Percentiles rank a stretch among this genome's conserved stretches.
Conservation (phyloP, 2,329 filamentous ascomycete genomes). For the Lomentospora prolificans region DNA sequence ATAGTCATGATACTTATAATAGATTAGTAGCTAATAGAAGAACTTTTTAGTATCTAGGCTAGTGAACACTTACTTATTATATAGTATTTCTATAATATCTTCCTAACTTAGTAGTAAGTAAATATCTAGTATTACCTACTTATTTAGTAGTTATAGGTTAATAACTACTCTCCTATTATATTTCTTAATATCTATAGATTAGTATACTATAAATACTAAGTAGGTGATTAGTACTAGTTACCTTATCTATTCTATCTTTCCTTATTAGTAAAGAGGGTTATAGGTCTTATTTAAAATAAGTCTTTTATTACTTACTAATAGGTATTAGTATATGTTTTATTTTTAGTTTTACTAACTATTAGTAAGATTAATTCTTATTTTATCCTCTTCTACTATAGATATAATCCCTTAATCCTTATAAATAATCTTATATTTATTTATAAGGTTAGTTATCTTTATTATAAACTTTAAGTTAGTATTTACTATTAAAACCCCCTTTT, state of each 20-base stretch:
- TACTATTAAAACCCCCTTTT: too few species aligned
- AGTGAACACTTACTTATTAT: background rate
- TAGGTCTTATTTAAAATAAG: too few species aligned
- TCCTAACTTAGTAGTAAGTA: background rate
- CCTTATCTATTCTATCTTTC: too few species aligned
- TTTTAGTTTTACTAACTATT: too few species aligned
- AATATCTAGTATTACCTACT: background rate
- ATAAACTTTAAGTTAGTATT: too few species aligned
- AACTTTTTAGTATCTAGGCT: background rate
- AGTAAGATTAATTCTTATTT: too few species aligned
- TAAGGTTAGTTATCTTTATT: background rate
- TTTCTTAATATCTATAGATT: background rate
- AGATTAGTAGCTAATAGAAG: background rate
- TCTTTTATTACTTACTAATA: too few species aligned
- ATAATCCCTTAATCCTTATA: too few species aligned
- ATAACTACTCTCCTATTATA: background rate
- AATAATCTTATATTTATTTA: background rate
- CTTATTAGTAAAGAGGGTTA: too few species aligned
- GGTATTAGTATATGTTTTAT: too few species aligned
- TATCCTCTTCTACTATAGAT: too few species aligned
- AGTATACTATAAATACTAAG: background rate
- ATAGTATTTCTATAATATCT: background rate
- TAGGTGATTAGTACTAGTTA: too few species aligned
- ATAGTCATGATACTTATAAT: background rate
- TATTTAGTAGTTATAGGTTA: slow-evolving; percentile 4